These are phyloP conservation scores for Colletotrichum endophyticum DNA, from an alignment of 2,329 filamentous ascomycete species.

Conservation along the genomic window DNA sequence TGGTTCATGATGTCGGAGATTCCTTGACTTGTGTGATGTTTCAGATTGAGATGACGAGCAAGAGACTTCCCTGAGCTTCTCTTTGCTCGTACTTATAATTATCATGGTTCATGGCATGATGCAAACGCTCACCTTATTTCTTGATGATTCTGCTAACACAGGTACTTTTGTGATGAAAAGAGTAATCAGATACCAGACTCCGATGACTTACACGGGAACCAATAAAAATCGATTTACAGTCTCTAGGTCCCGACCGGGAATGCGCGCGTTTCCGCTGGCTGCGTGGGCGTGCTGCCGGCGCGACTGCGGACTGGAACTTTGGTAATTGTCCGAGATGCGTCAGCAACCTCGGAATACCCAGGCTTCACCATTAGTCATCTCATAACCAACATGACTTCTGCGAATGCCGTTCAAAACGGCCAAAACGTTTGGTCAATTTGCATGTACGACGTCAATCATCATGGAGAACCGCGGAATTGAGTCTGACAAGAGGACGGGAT, in stretches of 20 bases:
- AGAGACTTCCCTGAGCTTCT: not conserved
- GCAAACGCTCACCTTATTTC: not conserved
- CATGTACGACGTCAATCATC: not conserved
- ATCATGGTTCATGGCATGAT: not conserved
- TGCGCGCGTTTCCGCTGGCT: constrained; percentile 23
- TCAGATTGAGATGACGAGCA: not conserved
- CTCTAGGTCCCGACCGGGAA: constrained; percentile 16
- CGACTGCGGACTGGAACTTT: not conserved
- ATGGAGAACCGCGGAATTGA: constrained; percentile 23
- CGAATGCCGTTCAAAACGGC: not conserved
- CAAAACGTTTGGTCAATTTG: not conserved
- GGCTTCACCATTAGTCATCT: not conserved
- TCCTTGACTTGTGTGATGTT: not conserved
- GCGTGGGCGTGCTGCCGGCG: not conserved
- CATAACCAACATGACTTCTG: not conserved
- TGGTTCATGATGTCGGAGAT: constrained; percentile 14
- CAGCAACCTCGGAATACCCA: not conserved
- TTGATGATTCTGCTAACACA: not conserved
- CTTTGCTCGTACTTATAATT: not conserved
- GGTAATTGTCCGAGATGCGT: not conserved
- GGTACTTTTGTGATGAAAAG: not conserved
- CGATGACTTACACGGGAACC: not conserved
- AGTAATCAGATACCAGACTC: not conserved
- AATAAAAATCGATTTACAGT: not conserved
- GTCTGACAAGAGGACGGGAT: not conserved